Evolutionary conservation across 441 rosid genomes (phyloP), one percentile per base, ranked within the genome.

Genomic region (Eutrema salsugineum): DNA sequence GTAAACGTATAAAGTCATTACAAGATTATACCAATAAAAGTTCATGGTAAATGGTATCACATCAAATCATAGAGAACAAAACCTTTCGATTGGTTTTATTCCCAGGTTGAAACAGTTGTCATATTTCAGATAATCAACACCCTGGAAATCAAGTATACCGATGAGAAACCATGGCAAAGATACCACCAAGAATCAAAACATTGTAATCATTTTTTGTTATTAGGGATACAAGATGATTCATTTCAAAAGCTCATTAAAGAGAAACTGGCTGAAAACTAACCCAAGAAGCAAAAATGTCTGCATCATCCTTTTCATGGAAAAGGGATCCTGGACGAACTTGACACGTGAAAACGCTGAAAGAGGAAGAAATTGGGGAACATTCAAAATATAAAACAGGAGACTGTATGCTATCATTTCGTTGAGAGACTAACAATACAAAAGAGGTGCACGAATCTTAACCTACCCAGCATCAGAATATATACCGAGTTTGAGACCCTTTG

Each of bases 391-490:
- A 42, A 19, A 27, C 70, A 69, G 28, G 10, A 53, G 46, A 61
- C 66, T 57, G 70, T 73, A 68, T 53, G 63, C 61, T 72, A 76
- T 61, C 68, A 43, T 48, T 68, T 64, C 56, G 32, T 77, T 30
- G 1, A 57, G 28, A 42, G 43, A 24, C 28, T 70, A 59, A 39
- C 4, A 39, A 42, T 40, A 48, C 22, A 63, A 32, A 71, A 47
- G 33, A 46, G 66, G 73, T 19, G 63, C 19, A 60, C 51, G 83
- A 79, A 72, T 54, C 61, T 70, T 66, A 78, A 80, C 96, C 50
- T 89, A 92, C 99, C 98, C 99, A 51, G 99, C 99, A 86, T 89
- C 97, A 36, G 98, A 89, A 78, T 95, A 95, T 79, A 95, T 88
- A 79, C 99, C 99, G 63, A 95, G 99, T 85, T 95, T 95, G 54